A percentile compares a stretch with the other conserved stretches of the same genome.
Conservation (phyloP, 257 asterid species). For the Plantago ovata region DNA sequence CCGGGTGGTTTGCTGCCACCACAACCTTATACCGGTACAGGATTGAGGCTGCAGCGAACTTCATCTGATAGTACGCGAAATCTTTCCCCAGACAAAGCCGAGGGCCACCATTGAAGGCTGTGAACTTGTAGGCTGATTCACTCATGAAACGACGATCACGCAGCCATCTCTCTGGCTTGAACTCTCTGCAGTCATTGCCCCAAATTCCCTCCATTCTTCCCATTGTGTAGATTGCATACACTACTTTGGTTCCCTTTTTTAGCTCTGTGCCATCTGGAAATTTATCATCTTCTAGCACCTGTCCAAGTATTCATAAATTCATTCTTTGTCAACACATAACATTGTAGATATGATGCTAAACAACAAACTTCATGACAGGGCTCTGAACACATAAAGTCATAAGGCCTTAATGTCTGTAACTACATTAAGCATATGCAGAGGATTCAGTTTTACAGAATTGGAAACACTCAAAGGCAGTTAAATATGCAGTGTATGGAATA, state of each 20-base stretch:
- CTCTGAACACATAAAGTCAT: too few relatives aligned
- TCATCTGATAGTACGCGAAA: slow-evolving; percentile 94
- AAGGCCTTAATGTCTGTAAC: too few relatives aligned
- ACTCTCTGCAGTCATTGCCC: slow-evolving; percentile 84
- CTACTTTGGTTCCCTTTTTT: slow-evolving; percentile 86
- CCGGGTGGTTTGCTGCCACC: slow-evolving; percentile 53
- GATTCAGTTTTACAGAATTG: too few relatives aligned
- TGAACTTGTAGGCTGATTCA: slow-evolving; percentile 90
- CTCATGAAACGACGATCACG: slow-evolving; percentile 74
- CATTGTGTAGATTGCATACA: slow-evolving; percentile 88
- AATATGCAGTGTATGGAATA: too few relatives aligned
- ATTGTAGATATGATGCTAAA: too few relatives aligned
- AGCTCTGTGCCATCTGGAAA: slow-evolving; percentile 86
- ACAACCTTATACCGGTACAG: slow-evolving; percentile 51
- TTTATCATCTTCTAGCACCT: slow-evolving; percentile 78
- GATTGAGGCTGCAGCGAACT: slow-evolving; percentile 81
- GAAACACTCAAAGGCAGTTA: too few relatives aligned
- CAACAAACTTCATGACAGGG: too few relatives aligned
- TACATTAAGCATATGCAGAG: too few relatives aligned
- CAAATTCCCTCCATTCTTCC: slow-evolving; percentile 87
- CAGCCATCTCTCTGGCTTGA: slow-evolving; percentile 89
- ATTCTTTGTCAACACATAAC: neutral
- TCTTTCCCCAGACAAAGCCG: slow-evolving; percentile 92
- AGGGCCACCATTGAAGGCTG: slow-evolving; percentile 96
- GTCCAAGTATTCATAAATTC: neutral